A percentile compares a stretch with the other conserved stretches of the same genome.
Evolutionary conservation across 2,329 filamentous ascomycete species (phyloP).

Genomic region (Thermoascus crustaceus): DNA sequence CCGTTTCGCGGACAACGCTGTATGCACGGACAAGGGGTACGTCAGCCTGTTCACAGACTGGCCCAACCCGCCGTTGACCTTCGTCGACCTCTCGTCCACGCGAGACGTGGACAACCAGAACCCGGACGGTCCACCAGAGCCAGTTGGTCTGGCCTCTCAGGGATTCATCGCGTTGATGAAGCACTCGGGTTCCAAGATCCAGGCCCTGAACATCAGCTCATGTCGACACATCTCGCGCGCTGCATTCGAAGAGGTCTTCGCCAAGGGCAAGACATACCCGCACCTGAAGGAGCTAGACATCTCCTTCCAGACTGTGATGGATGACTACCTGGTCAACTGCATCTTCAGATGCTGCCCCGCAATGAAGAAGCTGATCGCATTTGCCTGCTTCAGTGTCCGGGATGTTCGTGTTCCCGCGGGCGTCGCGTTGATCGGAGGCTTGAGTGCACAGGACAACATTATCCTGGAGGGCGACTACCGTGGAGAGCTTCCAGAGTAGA

Average conservation of each 20-base stretch:
- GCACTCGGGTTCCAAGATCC: slow-evolving; percentile 64
- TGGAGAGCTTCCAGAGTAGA: neutral
- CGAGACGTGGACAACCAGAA: slow-evolving; percentile 66
- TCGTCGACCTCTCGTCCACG: slow-evolving; percentile 68
- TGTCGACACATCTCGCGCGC: slow-evolving; percentile 70
- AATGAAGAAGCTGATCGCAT: slow-evolving; percentile 50
- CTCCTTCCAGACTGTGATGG: slow-evolving; percentile 51
- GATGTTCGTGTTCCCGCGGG: slow-evolving; percentile 49
- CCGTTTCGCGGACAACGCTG: slow-evolving; percentile 68
- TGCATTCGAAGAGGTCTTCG: slow-evolving; percentile 69
- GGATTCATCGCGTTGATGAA: slow-evolving; percentile 76
- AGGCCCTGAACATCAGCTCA: slow-evolving; percentile 66
- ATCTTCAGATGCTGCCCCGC: slow-evolving; percentile 41
- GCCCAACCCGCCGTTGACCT: slow-evolving; percentile 62
- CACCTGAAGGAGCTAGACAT: slow-evolving; percentile 65
- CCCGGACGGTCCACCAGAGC: slow-evolving; percentile 54
- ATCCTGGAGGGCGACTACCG: slow-evolving; percentile 21
- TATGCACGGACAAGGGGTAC: slow-evolving; percentile 68
- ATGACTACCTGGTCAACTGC: slow-evolving; percentile 36
- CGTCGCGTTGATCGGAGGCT: slow-evolving; percentile 53
- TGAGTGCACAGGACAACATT: slow-evolving; percentile 50
- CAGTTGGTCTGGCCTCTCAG: slow-evolving; percentile 63
- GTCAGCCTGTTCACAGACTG: slow-evolving; percentile 64
- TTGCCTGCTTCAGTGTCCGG: slow-evolving; percentile 54
- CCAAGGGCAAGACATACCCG: slow-evolving; percentile 53